Percentiles rank a stretch among this genome's conserved stretches.
phyloP scores from a whole-genome alignment of 2,329 filamentous ascomycete species.

The Sordariomycetes sp. region DNA sequence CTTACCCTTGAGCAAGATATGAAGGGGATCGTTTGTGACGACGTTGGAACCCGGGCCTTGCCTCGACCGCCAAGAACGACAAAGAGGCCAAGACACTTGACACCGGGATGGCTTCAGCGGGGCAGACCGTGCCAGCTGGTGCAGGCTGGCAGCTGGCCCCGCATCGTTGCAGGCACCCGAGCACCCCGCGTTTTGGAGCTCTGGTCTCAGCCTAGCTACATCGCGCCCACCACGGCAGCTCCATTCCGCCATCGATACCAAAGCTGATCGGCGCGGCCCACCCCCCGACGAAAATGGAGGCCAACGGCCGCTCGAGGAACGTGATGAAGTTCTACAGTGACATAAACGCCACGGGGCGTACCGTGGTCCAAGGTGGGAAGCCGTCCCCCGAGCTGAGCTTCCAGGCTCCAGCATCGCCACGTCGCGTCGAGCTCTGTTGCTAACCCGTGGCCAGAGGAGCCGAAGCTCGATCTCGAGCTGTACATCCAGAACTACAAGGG shows the following conservation, averaged over 20 bases:
- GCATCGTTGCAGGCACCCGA: neutral
- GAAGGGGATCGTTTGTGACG: too few species aligned
- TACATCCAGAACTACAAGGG: constrained; percentile 87
- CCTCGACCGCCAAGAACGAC: too few species aligned
- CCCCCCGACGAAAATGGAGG: neutral
- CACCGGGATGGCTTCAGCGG: too few species aligned
- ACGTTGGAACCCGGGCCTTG: too few species aligned
- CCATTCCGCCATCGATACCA: neutral
- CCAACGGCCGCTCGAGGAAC: neutral
- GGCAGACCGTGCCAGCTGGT: too few species aligned
- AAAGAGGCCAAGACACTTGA: too few species aligned
- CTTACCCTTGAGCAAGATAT: too few species aligned
- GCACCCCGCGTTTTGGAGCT: neutral
- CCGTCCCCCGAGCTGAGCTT: neutral
- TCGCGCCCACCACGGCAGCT: neutral
- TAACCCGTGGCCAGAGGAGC: constrained; percentile 44
- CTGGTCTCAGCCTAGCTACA: neutral
- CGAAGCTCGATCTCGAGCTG: constrained; percentile 83
- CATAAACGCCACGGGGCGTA: constrained; percentile 32
- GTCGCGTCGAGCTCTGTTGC: neutral
- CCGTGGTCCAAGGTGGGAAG: constrained; percentile 34
- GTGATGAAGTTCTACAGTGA: constrained; percentile 28
- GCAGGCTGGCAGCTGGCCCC: too few species aligned
- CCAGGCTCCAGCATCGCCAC: neutral
- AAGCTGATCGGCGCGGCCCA: neutral